Evolutionary conservation across 441 rosid genomes (phyloP), one percentile per base, ranked within the genome.

Genomic region (Manihot esculenta): DNA sequence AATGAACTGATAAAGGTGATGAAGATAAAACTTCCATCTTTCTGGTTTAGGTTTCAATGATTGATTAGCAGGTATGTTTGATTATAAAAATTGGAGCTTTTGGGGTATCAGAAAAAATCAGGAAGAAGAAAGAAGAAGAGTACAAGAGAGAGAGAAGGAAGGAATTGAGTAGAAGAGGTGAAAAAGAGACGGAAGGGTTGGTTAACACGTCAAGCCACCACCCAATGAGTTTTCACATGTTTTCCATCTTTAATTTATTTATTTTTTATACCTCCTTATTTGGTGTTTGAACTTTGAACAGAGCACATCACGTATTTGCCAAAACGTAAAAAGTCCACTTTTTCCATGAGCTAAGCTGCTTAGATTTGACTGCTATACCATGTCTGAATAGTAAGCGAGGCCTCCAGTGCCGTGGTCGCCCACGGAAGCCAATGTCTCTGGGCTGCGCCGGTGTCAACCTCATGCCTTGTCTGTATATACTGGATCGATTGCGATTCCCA

Each of bases 1-100:
- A 81, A 75, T 88, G 83, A 77, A 88, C 76, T 5, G 88, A 76
- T 23, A 87, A 76, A 57, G 87, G 87, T 1, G 93, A 78, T 62
- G 86, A 86, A 60, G 87, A 80, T 41, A 89, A 73, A 35, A 82
- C 84, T 76, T 90, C 93, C 96, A 90, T 87, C 60, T 55, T 72
- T 50, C 50, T 27, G 10, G 0, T 17, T 7, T 30, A 30, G 7
- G 23, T n/a, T 30, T 50, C 12, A 49, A 14, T 33, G 30, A 35
- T 9, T 30, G 61, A 62, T 14, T 6, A 10, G 3, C 48, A 20
- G 58, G 6, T 35, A 20, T 18, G 7, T 23, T 18, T 14, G 45
- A 57, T 14, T 4, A 7, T 62, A 27, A 56, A 30, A 42, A 55
- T 13, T 44, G n/a, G 15, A 62, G n/a, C 65, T 38, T 74, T 51